Evolutionary conservation across 2,329 filamentous ascomycete species (phyloP), one percentile per base, ranked within the genome.

Genomic region (Cercospora sp.): DNA sequence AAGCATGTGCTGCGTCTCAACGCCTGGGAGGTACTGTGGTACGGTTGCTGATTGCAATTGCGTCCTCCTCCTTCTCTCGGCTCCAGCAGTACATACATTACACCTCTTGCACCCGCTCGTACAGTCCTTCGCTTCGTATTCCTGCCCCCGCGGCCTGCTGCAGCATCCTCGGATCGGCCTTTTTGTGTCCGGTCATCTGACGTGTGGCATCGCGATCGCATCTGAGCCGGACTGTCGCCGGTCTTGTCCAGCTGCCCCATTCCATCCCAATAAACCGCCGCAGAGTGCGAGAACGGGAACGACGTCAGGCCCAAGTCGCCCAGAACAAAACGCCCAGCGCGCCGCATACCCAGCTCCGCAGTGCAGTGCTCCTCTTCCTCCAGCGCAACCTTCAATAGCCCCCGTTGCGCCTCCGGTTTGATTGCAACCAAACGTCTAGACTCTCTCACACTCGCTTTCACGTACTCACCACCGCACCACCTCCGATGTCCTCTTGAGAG

Each of bases 151-250:
- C 53, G 20, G 26, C 26, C 53, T 30, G 30, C 53, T 18, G 28
- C 26, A 30, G 23, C 53, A n/a, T 28, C 26, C 53, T n/a, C 26
- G 26, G 26, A 18, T 30, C 53, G 26, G 23, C 53, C 26, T 23
- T 30, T 58, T 58, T 5, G 20, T n/a, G 30, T 31, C 30, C 36
- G 48, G 48, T 53, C 48, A 26, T 23, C 20, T 58, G 53, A 58
- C 53, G 53, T 58, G 53, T 58, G 53, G 53, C 53, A 31, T 30
- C 53, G 23, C 53, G 53, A 58, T 58, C 53, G 53, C 20, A 33
- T 33, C 30, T 58, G 53, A 30, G 53, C 53, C 53, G 53, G 30
- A 33, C 53, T 58, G 53, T 30, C 53, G 53, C 53, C 53, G 53
- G 20, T 20, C 53, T 30, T 33, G 53, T 58, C 26, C 53, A 30